These are phyloP conservation scores for Fusarium sarcochroum DNA, from an alignment of 2,329 filamentous ascomycete genomes.

Conservation along the genomic window DNA sequence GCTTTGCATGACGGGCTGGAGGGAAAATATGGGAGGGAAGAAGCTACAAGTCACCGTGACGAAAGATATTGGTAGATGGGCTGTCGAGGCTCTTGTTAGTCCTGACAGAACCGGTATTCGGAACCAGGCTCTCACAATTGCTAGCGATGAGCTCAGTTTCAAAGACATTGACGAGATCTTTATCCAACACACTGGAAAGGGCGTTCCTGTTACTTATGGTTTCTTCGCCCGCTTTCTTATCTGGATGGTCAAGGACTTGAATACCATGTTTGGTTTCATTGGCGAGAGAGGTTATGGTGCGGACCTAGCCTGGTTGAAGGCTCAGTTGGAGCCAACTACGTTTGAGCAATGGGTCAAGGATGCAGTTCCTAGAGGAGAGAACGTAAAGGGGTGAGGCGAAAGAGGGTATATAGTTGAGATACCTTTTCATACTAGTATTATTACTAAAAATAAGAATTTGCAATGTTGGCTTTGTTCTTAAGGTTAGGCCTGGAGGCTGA, in stretches of 20 bases:
- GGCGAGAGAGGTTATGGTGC: constrained; percentile 41
- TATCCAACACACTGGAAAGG: constrained; percentile 36
- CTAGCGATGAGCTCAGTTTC: constrained; percentile 46
- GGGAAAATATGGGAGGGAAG: constrained; percentile 46
- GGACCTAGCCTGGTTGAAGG: constrained; percentile 37
- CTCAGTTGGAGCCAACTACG: constrained; percentile 39
- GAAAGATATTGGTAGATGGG: constrained; percentile 48
- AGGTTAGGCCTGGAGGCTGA: no score
- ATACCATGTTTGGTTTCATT: constrained; percentile 45
- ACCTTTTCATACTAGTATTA: no score
- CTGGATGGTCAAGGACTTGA: constrained; percentile 42
- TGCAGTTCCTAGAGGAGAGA: constrained; percentile 16
- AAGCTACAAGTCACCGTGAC: constrained; percentile 46
- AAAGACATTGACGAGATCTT: constrained; percentile 40
- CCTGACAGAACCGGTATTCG: constrained; percentile 36
- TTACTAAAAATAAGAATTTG: no score
- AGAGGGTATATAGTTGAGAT: no score
- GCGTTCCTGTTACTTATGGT: constrained; percentile 41
- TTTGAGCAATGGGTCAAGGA: constrained; percentile 41
- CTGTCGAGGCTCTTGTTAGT: constrained; percentile 30
- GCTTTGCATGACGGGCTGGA: constrained; percentile 48
- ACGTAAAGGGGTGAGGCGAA: background rate
- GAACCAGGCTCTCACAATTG: constrained; percentile 44
- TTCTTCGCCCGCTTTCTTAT: constrained; percentile 39
- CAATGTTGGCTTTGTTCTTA: no score